A percentile compares a stretch with the other conserved stretches of the same genome.
Evolutionary conservation across 1,139 yeast species (phyloP).

Genomic region (Williopsis jadinii): DNA sequence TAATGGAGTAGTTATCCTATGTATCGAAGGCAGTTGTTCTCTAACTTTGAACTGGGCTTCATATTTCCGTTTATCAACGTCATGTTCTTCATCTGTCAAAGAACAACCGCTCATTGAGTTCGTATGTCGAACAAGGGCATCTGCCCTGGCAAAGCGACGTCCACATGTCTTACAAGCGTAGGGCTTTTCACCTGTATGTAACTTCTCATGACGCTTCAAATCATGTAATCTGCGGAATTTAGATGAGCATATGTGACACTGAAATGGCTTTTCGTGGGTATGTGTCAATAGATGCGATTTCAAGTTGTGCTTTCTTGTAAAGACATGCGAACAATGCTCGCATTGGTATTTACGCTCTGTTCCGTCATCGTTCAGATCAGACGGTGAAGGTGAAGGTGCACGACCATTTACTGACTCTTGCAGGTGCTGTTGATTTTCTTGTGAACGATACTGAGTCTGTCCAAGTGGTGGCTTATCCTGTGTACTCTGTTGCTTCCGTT

Average conservation of each 20-base stretch:
- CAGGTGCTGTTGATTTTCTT: too few species aligned
- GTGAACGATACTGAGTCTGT: too few species aligned
- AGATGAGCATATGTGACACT: conserved; percentile 56
- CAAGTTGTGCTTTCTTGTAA: conserved; percentile 57
- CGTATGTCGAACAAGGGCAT: conserved; percentile 63
- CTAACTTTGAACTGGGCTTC: conserved; percentile 1
- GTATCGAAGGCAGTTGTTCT: background rate
- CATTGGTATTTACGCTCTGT: conserved; percentile 37
- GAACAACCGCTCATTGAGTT: conserved; percentile 28
- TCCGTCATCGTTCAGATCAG: background rate
- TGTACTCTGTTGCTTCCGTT: too few species aligned
- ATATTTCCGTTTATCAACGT: conserved; percentile 7
- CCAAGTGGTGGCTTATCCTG: too few species aligned
- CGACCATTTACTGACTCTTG: too few species aligned
- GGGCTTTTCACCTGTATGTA: conserved; percentile 75
- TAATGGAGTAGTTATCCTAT: background rate
- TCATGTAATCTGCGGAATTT: conserved; percentile 71
- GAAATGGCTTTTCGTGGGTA: conserved; percentile 58
- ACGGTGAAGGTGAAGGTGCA: background rate
- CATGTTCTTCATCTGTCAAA: conserved; percentile 5
- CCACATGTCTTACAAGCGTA: conserved; percentile 55
- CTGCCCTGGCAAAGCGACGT: conserved; percentile 67
- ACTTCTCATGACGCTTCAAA: conserved; percentile 64
- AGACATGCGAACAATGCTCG: conserved; percentile 49
- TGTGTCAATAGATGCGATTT: conserved; percentile 69